Evolutionary conservation across 768 basidiomycete species (phyloP).

Genomic region (Hypholoma fasciculare): DNA sequence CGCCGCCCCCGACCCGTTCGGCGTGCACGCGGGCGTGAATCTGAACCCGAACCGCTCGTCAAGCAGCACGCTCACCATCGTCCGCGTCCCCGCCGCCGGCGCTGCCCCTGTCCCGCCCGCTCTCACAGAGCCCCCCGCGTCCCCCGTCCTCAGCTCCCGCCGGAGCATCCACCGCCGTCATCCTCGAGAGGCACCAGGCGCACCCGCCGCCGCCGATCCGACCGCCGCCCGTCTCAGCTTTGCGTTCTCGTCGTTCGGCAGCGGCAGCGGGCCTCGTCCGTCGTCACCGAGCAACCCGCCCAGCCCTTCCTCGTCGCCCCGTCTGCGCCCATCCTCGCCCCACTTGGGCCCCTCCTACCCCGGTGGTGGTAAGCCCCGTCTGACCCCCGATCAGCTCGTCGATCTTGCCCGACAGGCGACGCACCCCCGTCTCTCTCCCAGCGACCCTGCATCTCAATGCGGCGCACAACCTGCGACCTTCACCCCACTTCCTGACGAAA

Average conservation of each 20-base stretch:
- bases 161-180: conserved; percentile 23
- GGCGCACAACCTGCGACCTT: conserved; percentile 55
- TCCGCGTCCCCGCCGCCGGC: conserved; percentile 50
- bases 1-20: conserved; percentile 70
- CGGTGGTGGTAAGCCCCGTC: conserved; percentile 43
- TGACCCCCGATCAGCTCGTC: conserved; percentile 73
- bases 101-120: conserved; percentile 26
- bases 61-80: conserved; percentile 71
- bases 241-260: conserved; percentile 62
- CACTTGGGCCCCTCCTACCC: conserved; percentile 32
- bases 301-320: conserved; percentile 42
- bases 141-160: conserved; percentile 24
- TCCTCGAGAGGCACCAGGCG: conserved; percentile 15
- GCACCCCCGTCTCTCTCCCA: conserved; percentile 26
- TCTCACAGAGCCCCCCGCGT: conserved; percentile 35
- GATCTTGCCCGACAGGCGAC: conserved; percentile 69
- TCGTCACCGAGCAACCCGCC: conserved; percentile 23
- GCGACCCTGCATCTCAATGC: conserved; percentile 14
- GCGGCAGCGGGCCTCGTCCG: conserved; percentile 22
- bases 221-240: conserved; percentile 35
- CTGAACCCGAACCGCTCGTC: conserved; percentile 53
- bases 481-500: conserved; percentile 72
- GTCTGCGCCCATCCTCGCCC: conserved; percentile 51
- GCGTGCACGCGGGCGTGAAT: conserved; percentile 51
- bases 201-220: conserved; percentile 7